These are phyloP conservation scores for Boletus coccyginus DNA, from an alignment of 768 basidiomycete genomes.

Conservation along the genomic window DNA sequence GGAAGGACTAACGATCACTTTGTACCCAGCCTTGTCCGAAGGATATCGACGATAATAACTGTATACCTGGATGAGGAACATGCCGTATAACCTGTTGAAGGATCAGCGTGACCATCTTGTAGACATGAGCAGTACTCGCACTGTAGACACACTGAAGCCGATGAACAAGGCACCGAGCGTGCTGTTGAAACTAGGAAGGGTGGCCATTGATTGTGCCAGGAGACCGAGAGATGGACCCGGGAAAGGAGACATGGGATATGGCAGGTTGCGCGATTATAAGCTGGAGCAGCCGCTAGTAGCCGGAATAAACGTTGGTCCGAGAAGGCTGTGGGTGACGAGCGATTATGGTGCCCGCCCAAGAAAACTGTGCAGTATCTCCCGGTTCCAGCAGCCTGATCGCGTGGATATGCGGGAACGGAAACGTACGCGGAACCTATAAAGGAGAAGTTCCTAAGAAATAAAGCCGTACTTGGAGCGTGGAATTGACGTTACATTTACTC, in stretches of 20 bases:
- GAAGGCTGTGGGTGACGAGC: slow-evolving; percentile 3
- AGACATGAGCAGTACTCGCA: slow-evolving; percentile 19
- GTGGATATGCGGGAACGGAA: background rate
- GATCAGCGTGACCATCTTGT: slow-evolving; percentile 16
- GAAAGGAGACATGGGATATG: background rate
- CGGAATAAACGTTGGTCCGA: slow-evolving; percentile 8
- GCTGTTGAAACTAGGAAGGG: slow-evolving; percentile 31
- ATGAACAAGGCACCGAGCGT: slow-evolving; percentile 62
- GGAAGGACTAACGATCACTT: slow-evolving; percentile 43
- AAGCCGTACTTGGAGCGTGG: background rate
- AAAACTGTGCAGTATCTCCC: background rate
- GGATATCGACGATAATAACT: slow-evolving; percentile 56
- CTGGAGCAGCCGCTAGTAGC: background rate
- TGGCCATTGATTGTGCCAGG: slow-evolving; percentile 15
- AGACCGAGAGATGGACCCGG: background rate
- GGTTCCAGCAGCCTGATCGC: background rate
- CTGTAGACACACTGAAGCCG: slow-evolving; percentile 52
- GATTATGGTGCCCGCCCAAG: background rate
- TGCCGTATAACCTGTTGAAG: slow-evolving; percentile 45
- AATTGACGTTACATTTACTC: background rate
- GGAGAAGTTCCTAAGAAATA: slow-evolving; percentile 5
- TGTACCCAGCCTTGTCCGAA: slow-evolving; percentile 50
- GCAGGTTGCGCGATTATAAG: slow-evolving; percentile 2
- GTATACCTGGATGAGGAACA: slow-evolving; percentile 52
- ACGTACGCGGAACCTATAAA: background rate